Evolutionary conservation across 306 rosid genomes (phyloP), one percentile per base, ranked within the genome.

Genomic region (Trichosanthes truncata): DNA sequence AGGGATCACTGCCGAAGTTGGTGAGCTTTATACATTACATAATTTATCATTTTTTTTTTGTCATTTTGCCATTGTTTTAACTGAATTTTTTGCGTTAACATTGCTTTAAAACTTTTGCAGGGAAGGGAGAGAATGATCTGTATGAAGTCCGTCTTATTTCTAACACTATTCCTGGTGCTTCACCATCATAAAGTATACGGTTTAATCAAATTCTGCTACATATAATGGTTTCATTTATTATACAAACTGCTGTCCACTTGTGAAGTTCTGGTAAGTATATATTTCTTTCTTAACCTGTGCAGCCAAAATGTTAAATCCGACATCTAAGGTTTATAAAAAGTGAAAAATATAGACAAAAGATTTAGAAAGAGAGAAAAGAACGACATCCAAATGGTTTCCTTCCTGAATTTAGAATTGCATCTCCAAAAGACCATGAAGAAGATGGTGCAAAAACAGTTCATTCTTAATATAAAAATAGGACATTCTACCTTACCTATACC

Each of bases 1-100:
- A 48, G 97, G 96, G 80, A 86, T 95, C 69, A 83, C 93, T 33
- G 97, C 99, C n/a, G 97, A 93, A 90, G 79, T 93, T 33, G 99
- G 99, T 93, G 87, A 89, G 97, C 83, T 36, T 79, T 59, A 15
- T 15, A 45, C 55, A 35, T 23, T 38, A 40, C 56, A 9, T 33
- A 12, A 33, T 33, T 60, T 63, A 33, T 45, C 48, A 15, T 60
- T 78, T 41, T 35, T 31, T 56, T 38, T n/a, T 60, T 4, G 53
- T 55, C 26, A 52, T 26, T 76, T 20, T 20, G 35, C 46, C 52
- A 53, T 38, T 56, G 41, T 78, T 29, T 29, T 40, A 56, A 17
- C 78, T 74, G 38, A 46, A 7, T 29, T 35, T 9, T 46, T 45
- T 38, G 40, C 23, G 51, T 26, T 21, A 76, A 31, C 38, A 60